Evolutionary conservation across 75 land plant species (phyloP), one percentile per base, ranked within the genome.

Genomic region (Isoetes taiwanensis): DNA sequence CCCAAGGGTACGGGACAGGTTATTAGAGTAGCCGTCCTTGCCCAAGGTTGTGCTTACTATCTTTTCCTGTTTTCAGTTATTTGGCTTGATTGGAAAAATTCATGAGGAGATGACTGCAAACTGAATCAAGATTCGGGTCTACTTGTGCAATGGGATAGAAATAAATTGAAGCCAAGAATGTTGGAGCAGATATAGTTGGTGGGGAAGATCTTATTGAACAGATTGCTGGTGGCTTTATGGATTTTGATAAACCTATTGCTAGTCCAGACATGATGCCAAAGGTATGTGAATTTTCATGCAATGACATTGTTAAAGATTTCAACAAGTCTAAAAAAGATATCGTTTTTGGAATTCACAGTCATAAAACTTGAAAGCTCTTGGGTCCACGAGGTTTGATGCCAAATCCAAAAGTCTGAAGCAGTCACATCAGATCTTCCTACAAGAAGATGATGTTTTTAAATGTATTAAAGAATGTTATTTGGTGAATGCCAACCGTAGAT

Each of bases 301-400:
- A n/a, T n/a, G n/a, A n/a, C n/a, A n/a, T n/a, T n/a, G n/a, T n/a
- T n/a, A n/a, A n/a, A n/a, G n/a, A n/a, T n/a, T n/a, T n/a, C n/a
- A n/a, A n/a, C n/a, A n/a, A n/a, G n/a, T n/a, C n/a, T n/a, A n/a
- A n/a, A n/a, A n/a, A n/a, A n/a, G n/a, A n/a, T n/a, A n/a, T n/a
- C 52, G 25, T 38, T 63, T 38, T 39, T 11, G 14, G 4, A n/a
- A 30, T 2, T 39, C 14, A 43, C 77, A 90, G 94, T 83, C 63
- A 94, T 94, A 14, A 80, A 83, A 59, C 63, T 91, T 62, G 94
- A 94, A 48, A 91, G 80, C 57, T 91, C 60, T 63, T 91, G 63
- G 97, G 97, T 32, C 97, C 97, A 32, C 74, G 94, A 34, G 97
- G 97, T n/a, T 80, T 91, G 30, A 91, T 91, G 97, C 97, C 97